These are phyloP conservation scores for Fagopyrum tataricum DNA, from an alignment of 148 eudicot genomes.

Conservation along the genomic window DNA sequence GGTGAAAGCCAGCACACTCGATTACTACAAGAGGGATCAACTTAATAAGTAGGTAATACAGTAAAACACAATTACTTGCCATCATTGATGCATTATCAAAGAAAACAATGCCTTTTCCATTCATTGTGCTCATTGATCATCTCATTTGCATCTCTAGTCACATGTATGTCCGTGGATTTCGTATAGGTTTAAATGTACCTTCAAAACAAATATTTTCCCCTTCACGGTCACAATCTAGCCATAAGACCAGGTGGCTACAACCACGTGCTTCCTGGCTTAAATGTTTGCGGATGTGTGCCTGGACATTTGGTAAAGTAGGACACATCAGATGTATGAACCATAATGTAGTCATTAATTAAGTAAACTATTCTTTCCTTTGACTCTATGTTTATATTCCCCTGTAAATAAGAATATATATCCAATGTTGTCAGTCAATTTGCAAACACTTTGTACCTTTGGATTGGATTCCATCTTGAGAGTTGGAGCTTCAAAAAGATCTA, in stretches of 20 bases:
- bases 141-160: neutral
- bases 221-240: conserved; percentile 99
- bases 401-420: neutral
- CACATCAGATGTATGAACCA: neutral
- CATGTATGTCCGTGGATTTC: neutral
- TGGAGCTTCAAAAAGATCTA: conserved; percentile 80
- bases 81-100: conserved; percentile 4
- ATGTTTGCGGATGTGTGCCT: conserved; percentile 91
- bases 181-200: conserved; percentile 38
- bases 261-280: conserved; percentile 92
- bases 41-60: conserved; percentile 2
- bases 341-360: neutral
- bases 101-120: neutral
- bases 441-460: conserved; percentile 58
- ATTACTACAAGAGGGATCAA: conserved; percentile 46
- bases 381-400: neutral
- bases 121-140: neutral
- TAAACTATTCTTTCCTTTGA: neutral
- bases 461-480: conserved; percentile 69
- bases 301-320: conserved; percentile 6
- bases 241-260: conserved; percentile 70
- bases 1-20: conserved; percentile 72
- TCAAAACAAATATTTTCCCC: conserved; percentile 98
- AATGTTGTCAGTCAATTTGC: neutral
- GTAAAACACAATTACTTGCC: neutral